Evolutionary conservation across 1,284 basidiomycete species (phyloP), one percentile per base, ranked within the genome.

Genomic region (Cryptococcus depauperatus): DNA sequence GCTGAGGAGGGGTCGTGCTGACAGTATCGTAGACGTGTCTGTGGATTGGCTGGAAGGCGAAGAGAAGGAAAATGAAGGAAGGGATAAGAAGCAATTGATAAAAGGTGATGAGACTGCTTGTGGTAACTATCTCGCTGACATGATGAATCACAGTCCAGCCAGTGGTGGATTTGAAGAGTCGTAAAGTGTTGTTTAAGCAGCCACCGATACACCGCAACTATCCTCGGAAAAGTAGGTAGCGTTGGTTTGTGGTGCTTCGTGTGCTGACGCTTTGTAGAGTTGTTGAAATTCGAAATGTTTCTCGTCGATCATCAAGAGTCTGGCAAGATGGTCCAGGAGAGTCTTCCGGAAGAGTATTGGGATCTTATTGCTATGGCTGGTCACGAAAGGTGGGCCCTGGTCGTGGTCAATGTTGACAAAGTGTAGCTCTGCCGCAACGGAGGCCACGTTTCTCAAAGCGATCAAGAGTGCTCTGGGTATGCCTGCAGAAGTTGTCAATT

Each of bases 261-360:
- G n/a, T 26, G 14, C 16, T 39, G 19, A 19, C 14, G 14, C 7
- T n/a, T 11, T 41, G 18, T 33, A 62, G 60, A 46, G 7, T 32
- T 49, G 32, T 46, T 58, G 8, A 48, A 47, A 4, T 55, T 61
- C 34, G 52, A 58, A 42, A 44, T 37, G 18, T 52, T 47, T 40
- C 46, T 68, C 3, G 45, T 60, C 5, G 62, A 65, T 38, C 54
- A 57, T 5, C 51, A 56, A 33, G 59, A 64, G 23, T 56, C 27
- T 0, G 52, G 52, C 9, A 51, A 44, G n/a, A 44, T 39, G 5
- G 39, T 60, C 5, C 47, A 39, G 3, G 47, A 50, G 23, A n/a
- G n/a, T n/a, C 48, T 66, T 5, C 66, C 66, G 4, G 58, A 59
- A 30, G 56, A 65, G 34, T 52, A 54, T 37, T 55, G 50, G 48